Percentiles rank a stretch among this genome's conserved stretches.
These are phyloP conservation scores for Hysterium pulicare DNA, from an alignment of 2,329 filamentous ascomycete species.

Conservation along the genomic window DNA sequence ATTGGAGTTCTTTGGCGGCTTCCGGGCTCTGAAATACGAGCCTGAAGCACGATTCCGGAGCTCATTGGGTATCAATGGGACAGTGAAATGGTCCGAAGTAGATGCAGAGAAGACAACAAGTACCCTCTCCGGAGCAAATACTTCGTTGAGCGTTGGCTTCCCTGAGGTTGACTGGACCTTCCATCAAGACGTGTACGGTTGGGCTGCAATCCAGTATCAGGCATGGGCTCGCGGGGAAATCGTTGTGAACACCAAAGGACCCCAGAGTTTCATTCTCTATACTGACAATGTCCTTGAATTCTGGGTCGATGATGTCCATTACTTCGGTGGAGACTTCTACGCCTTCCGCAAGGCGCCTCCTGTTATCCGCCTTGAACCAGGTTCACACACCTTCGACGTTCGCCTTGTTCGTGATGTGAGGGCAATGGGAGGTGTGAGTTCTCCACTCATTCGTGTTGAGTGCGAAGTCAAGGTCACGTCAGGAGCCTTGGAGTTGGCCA, in stretches of 20 bases:
- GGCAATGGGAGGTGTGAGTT: slow-evolving; percentile 51
- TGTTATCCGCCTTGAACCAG: slow-evolving; percentile 49
- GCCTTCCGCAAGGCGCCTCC: slow-evolving; percentile 49
- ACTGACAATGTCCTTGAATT: slow-evolving; percentile 52
- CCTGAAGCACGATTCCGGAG: slow-evolving; percentile 44
- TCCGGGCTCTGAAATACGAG: slow-evolving; percentile 46
- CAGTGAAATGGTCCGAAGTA: slow-evolving; percentile 47
- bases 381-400: slow-evolving; percentile 50
- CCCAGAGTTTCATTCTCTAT: slow-evolving; percentile 41
- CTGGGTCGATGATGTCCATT: slow-evolving; percentile 49
- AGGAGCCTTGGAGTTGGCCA: slow-evolving; percentile 30
- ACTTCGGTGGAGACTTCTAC: slow-evolving; percentile 59
- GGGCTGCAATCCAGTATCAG: slow-evolving; percentile 58
- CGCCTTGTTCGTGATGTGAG: slow-evolving; percentile 56
- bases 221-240: slow-evolving; percentile 54
- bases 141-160: slow-evolving; percentile 46
- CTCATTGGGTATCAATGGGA: slow-evolving; percentile 51
- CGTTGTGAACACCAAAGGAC: slow-evolving; percentile 33
- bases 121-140: slow-evolving; percentile 28
- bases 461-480: slow-evolving; percentile 19
- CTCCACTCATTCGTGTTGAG: slow-evolving; percentile 44
- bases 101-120: slow-evolving; percentile 29
- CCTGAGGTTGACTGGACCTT: slow-evolving; percentile 53
- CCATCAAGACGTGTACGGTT: slow-evolving; percentile 55
- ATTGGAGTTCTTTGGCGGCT: slow-evolving; percentile 53